Percentiles rank a stretch among this genome's conserved stretches.
Evolutionary conservation across 106 monocot species (phyloP).

Genomic region (Dioscorea alata): DNA sequence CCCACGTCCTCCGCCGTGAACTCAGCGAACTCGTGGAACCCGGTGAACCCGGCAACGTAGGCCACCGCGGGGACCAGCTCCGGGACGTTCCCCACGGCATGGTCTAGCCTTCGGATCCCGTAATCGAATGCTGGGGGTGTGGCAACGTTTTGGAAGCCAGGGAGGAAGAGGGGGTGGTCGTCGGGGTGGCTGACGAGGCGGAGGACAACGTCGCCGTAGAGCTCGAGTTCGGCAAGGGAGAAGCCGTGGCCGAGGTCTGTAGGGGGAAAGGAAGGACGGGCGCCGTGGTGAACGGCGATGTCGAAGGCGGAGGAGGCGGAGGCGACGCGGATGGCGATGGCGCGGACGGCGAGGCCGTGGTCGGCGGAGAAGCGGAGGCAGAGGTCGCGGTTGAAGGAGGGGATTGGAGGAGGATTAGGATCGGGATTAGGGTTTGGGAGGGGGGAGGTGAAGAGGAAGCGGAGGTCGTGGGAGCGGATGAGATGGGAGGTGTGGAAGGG

Average conservation of each 20-base stretch:
- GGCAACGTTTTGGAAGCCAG: constrained; percentile 60
- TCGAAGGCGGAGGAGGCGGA: constrained; percentile 56
- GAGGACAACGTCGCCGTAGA: constrained; percentile 93
- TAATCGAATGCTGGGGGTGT: constrained; percentile 14
- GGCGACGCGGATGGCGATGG: constrained; percentile 61
- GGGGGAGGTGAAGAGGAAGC: constrained; percentile 75
- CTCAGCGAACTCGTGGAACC: constrained; percentile 96
- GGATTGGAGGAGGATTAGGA: constrained; percentile 26
- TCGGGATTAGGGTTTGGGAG: constrained; percentile 17
- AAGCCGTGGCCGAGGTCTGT: constrained; percentile 39
- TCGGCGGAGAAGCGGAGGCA: constrained; percentile 34
- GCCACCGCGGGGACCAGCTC: constrained; percentile 33
- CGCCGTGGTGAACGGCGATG: constrained; percentile 53
- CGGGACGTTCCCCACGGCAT: constrained; percentile 84
- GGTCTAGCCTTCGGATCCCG: constrained; percentile 66
- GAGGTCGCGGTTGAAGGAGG: constrained; percentile 47
- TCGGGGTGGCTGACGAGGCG: constrained; percentile 39
- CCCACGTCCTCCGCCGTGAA: constrained; percentile 87
- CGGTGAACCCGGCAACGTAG: constrained; percentile 62
- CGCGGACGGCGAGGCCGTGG: constrained; percentile 88
- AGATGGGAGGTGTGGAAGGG: constrained; percentile 66
- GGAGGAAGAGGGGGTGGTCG: constrained; percentile 48
- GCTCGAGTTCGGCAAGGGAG: constrained; percentile 65
- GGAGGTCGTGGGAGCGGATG: constrained; percentile 49
- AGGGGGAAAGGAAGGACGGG: constrained; percentile 57